Conservation (phyloP, 371 early-diverging fungal genomes). For the Syncephalastrum contaminatum region DNA sequence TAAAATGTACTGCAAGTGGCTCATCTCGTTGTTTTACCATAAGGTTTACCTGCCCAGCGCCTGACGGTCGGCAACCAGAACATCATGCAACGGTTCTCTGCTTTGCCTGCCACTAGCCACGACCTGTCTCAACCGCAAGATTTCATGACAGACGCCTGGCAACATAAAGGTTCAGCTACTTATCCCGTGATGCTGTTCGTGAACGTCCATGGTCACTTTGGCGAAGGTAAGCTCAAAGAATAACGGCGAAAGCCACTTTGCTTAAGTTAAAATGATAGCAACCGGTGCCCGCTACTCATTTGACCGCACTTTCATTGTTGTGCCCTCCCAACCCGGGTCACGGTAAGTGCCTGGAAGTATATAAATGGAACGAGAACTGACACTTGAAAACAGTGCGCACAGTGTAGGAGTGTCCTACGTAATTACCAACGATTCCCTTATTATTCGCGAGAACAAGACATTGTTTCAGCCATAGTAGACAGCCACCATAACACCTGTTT, state of each 20-base stretch:
- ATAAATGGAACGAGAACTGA: background rate
- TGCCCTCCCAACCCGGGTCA: constrained; percentile 54
- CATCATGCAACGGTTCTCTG: constrained; percentile 35
- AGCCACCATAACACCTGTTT: background rate
- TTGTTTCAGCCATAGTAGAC: too few species aligned
- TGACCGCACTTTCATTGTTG: constrained; percentile 55
- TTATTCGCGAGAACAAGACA: background rate
- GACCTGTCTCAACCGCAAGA: constrained; percentile 39
- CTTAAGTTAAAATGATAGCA: constrained; percentile 3
- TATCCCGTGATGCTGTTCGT: constrained; percentile 43
- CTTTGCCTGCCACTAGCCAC: constrained; percentile 53
- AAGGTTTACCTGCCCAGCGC: constrained; percentile 6
- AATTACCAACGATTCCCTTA: background rate
- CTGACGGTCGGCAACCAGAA: constrained; percentile 18
- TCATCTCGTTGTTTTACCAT: background rate
- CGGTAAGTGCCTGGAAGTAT: constrained; percentile 17
- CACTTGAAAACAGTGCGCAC: background rate
- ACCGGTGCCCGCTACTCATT: constrained; percentile 37
- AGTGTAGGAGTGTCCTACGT: background rate
- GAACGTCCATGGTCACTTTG: constrained; percentile 55
- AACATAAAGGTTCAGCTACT: constrained; percentile 29
- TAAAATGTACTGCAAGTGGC: background rate
- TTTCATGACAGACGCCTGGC: constrained; percentile 59
- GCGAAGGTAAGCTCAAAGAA: constrained; percentile 32
- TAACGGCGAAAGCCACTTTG: background rate